Conservation (phyloP, 2,329 filamentous ascomycete species). For the Aspergillus sp. region DNA sequence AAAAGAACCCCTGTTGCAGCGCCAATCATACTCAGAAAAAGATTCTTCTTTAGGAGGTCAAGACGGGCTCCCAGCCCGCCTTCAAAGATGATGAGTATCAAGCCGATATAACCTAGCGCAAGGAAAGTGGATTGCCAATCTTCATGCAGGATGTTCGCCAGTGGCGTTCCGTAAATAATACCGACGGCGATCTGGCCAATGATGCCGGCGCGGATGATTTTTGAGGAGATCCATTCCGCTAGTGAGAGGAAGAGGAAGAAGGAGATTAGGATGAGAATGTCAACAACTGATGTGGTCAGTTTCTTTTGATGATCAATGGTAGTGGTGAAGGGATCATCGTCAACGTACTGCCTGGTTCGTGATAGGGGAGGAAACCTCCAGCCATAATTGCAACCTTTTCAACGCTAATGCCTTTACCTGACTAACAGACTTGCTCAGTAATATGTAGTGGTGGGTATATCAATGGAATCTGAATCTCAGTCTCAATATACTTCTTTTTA, state of each 20-base stretch:
- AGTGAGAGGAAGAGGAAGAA: slow-evolving; percentile 50
- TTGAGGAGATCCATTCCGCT: slow-evolving; percentile 46
- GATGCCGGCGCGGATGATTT: slow-evolving; percentile 48
- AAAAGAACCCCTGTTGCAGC: slow-evolving; percentile 50
- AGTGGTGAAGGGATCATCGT: not conserved
- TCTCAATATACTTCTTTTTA: too few relatives aligned
- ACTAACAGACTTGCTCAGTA: too few relatives aligned
- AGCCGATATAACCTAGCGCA: slow-evolving; percentile 50
- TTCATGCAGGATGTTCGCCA: slow-evolving; percentile 48
- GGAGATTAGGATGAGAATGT: slow-evolving; percentile 47
- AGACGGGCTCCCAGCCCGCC: slow-evolving; percentile 49
- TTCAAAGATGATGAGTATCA: slow-evolving; percentile 55
- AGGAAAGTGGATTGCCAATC: slow-evolving; percentile 52
- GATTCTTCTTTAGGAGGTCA: slow-evolving; percentile 50
- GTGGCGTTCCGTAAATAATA: slow-evolving; percentile 49
- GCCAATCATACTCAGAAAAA: slow-evolving; percentile 45
- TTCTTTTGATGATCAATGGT: not conserved
- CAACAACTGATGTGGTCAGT: slow-evolving; percentile 35
- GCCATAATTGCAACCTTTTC: slow-evolving; percentile 10
- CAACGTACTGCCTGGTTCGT: slow-evolving; percentile 42
- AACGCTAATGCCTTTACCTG: too few relatives aligned
- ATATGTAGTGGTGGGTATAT: too few relatives aligned
- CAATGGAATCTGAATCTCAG: too few relatives aligned
- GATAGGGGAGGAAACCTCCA: slow-evolving; percentile 41
- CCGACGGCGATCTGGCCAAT: slow-evolving; percentile 53